Evolutionary conservation across 176 grass and related monocot genomes (phyloP).

Genomic region (Thinopyrum elongatum): DNA sequence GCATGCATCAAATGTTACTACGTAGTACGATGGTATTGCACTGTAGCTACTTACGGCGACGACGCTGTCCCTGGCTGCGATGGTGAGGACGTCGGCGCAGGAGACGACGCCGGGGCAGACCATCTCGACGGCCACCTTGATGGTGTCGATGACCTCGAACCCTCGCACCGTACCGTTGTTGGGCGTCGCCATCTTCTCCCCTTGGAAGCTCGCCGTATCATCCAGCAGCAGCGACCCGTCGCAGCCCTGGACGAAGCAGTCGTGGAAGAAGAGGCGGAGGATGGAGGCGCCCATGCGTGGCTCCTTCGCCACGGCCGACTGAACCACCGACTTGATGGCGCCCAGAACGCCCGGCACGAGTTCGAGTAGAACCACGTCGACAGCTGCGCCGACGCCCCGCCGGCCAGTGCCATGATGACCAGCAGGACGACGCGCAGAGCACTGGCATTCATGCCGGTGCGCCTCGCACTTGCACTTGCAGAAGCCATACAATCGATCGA

Average conservation of each 20-base stretch:
- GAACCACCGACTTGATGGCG: slow-evolving; percentile 39
- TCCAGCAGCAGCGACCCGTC: slow-evolving; percentile 79
- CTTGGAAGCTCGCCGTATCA: slow-evolving; percentile 42
- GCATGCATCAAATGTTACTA: neutral
- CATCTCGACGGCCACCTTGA: slow-evolving; percentile 61
- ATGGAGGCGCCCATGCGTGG: slow-evolving; percentile 70
- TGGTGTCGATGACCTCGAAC: slow-evolving; percentile 72
- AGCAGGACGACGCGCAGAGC: neutral
- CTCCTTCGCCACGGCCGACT: slow-evolving; percentile 50
- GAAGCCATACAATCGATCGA: neutral
- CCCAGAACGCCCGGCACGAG: slow-evolving; percentile 44
- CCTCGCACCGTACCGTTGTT: slow-evolving; percentile 64
- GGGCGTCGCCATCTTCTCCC: slow-evolving; percentile 64
- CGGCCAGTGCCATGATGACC: neutral
- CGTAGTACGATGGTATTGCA: neutral
- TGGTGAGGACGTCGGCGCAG: too few relatives aligned
- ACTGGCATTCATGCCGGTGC: neutral
- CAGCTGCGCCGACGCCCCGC: slow-evolving; percentile 1
- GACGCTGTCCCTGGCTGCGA: slow-evolving; percentile 59
- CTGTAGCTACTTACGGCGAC: slow-evolving; percentile 28
- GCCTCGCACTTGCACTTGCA: neutral
- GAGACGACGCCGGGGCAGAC: too few relatives aligned
- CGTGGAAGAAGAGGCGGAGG: slow-evolving; percentile 80
- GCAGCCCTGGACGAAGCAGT: slow-evolving; percentile 82
- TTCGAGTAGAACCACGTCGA: slow-evolving; percentile 46